Base-by-base conservation (phyloP, 352 stramenopile genomes). In the Saprolegnia diclina region DNA sequence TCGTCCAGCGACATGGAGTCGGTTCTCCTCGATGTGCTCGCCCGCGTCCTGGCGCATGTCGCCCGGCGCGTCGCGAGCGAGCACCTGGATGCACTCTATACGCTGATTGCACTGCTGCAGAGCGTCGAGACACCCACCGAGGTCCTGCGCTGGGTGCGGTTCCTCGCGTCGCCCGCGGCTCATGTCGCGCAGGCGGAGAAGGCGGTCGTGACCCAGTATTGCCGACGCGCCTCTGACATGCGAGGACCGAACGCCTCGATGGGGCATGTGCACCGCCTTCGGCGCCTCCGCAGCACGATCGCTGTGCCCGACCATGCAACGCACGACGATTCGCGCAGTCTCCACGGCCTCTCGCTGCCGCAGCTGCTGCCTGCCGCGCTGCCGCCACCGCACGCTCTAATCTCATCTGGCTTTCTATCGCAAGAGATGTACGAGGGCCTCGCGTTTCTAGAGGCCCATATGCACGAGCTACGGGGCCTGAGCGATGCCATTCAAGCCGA, bases 181-280 rank as follows among this genome's bases (percentile, higher is more conserved):
- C 7, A 6, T 38, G 0, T 38, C 7, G 29, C 2, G 18, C 11
- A 4, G 21, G 24, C 13, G 32, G 29, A 45, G 24, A 67, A 0
- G 19, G 21, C 38, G 16, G 11, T 61, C 53, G 53, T 37, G 18
- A 5, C 22, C 13, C 2, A 29, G 26, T 1, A 9, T 24, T 0
- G 18, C 22, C 40, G 52, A 21, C 52, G 52, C 11, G 24, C 35
- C 24, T 59, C 52, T 9, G 52, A 59, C 35, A 11, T 11, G 52
- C 52, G 29, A 5, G 29, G 29, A 35, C 29, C 29, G 5, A 35
- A 5, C 29, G 52, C 24, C 24, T 59, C 24, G 13, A 14, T 59
- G 21, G 32, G 50, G 14, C 63, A 69, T 11, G 16, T 69, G 5
- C 48, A 69, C 37, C 63, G 53, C 22, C 16, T 69, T 6, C 63